Percentiles rank a stretch among this genome's conserved stretches.
Conservation (phyloP, 192 early-diverging fungal species). For the Mortierella alpina region DNA sequence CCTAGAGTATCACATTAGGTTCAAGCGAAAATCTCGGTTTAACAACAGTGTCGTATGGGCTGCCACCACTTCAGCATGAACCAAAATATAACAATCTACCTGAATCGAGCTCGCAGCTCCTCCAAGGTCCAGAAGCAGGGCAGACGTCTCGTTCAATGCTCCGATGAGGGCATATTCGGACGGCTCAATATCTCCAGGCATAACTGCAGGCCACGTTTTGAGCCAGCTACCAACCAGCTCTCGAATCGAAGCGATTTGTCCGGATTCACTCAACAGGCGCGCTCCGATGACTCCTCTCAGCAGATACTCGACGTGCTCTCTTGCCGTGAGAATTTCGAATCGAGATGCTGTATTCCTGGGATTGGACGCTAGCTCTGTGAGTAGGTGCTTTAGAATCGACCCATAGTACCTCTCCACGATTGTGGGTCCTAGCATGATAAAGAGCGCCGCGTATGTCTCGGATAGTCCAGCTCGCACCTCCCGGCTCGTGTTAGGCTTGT, state of each 20-base stretch:
- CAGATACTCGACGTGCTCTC: conserved; percentile 71
- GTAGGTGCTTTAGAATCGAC: conserved; percentile 72
- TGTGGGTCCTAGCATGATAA: conserved; percentile 74
- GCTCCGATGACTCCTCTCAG: conserved; percentile 82
- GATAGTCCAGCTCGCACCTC: conserved; percentile 83
- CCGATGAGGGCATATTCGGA: conserved; percentile 73
- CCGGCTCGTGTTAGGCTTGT: conserved; percentile 67
- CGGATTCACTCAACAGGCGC: conserved; percentile 81
- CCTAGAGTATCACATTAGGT: conserved; percentile 38
- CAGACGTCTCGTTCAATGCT: conserved; percentile 78
- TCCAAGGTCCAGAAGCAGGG: conserved; percentile 81
- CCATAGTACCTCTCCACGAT: conserved; percentile 83
- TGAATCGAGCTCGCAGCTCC: conserved; percentile 71
- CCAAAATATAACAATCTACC: conserved; percentile 47
- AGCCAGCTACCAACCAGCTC: conserved; percentile 71
- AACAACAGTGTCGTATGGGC: too few species aligned
- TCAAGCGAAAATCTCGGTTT: too few species aligned
- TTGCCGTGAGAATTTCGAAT: conserved; percentile 68
- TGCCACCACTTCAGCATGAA: neutral
- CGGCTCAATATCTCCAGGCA: conserved; percentile 59
- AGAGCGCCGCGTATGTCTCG: conserved; percentile 81
- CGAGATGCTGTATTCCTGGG: conserved; percentile 61
- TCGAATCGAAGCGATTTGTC: conserved; percentile 73
- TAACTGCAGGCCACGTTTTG: conserved; percentile 65
- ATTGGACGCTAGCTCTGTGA: conserved; percentile 68